Base-by-base conservation (phyloP, 2,329 filamentous ascomycete genomes). In the Trichoderma atroviride region DNA sequence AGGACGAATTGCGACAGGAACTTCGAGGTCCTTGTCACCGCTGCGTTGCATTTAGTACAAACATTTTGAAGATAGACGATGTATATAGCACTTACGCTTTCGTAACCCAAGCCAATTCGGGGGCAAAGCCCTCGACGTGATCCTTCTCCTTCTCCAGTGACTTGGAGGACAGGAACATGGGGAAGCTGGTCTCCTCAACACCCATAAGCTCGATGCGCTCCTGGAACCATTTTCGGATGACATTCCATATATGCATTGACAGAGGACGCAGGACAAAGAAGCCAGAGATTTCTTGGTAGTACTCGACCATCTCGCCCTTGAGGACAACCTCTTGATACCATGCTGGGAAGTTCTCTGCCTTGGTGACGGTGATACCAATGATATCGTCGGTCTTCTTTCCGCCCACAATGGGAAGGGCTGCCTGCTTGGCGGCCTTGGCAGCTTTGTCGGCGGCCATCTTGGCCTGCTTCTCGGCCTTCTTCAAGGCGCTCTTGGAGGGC, bases 271-370 rank as follows among this genome's bases (percentile, higher is more conserved):
- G 87, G 79, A 98, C 96, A 81, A 97, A 98, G 84, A 96, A 97
- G 60, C 94, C 93, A n/a, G 94, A 93, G 71, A 98, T 95, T 83
- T 97, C 92, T 78, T 81, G 84, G 79, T 97, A 98, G 87, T 97
- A 99, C 78, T 97, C 94, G 76, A 98, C 91, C 91, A 99, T 92
- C 79, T 97, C 93, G 75, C 93, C 93, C 87, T 99, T 99, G 78
- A 94, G 90, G 69, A 99, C 91, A 71, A 98, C 92, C 83, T 99
- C 95, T 83, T 97, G 93, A 82, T 99, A 99, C 96, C 96, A 99
- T 81, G 90, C 89, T 62, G 93, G 87, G 79, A 99, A 96, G 82
- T 98, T 93, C 59, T 92, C 91, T 60, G 91, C 85, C 82, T 97
- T 98, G 72, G 87, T 86, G 71, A 92, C 89, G 72, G 94, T 96